Evolutionary conservation across 495 filamentous ascomycete genomes (phyloP).

Genomic region (Lindgomyces ingoldianus): DNA sequence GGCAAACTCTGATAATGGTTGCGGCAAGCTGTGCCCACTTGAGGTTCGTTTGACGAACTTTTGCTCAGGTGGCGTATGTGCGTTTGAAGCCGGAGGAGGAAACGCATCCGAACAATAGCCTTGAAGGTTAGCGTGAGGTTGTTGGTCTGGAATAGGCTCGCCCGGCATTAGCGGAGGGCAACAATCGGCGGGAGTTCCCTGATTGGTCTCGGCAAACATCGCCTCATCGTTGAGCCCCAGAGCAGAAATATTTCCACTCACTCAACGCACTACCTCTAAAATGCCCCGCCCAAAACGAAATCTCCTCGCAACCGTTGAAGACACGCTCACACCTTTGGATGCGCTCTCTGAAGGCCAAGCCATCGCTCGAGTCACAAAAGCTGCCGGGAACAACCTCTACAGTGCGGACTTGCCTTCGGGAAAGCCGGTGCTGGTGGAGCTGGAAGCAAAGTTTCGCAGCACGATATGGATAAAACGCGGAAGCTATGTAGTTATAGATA

Average conservation of each 20-base stretch:
- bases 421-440: conserved; percentile 69
- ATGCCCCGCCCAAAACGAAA: conserved; percentile 79
- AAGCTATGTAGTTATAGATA: conserved; percentile 83
- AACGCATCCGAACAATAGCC: neutral
- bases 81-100: neutral
- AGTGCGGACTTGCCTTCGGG: conserved; percentile 62
- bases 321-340: conserved; percentile 72
- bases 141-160: no score
- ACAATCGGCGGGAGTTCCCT: conserved; percentile 2
- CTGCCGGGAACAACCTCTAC: conserved; percentile 86
- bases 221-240: neutral
- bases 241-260: conserved; percentile 4
- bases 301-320: conserved; percentile 69
- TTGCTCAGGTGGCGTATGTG: no score
- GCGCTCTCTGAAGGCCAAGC: conserved; percentile 63
- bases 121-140: no score
- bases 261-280: conserved; percentile 9
- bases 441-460: conserved; percentile 78
- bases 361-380: conserved; percentile 75
- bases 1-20: neutral
- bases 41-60: neutral
- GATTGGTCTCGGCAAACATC: conserved; percentile 8
- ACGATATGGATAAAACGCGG: conserved; percentile 88
- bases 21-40: neutral
- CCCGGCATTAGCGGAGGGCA: no score